phyloP scores from a whole-genome alignment of 2,329 filamentous ascomycete genomes.

The Alternaria hordeiaustralica region DNA sequence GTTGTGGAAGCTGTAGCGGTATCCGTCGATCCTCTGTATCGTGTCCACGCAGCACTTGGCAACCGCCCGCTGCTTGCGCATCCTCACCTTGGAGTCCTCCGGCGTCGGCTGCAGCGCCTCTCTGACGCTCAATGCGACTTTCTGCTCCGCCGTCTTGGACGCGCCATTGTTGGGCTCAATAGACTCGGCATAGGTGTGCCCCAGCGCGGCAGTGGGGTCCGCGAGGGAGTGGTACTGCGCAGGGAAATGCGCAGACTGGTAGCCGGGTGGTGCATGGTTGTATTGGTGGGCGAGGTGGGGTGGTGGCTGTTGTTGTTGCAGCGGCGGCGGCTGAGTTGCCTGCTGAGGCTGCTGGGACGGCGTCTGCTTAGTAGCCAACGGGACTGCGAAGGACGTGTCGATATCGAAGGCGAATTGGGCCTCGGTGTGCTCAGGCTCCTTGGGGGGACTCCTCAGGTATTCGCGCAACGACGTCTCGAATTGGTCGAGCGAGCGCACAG shows the following conservation, averaged over 20 bases:
- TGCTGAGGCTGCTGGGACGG: conserved; percentile 3
- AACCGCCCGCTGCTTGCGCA: conserved; percentile 55
- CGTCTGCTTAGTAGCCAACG: conserved; percentile 6
- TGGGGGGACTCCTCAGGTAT: conserved; percentile 42
- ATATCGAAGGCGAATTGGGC: conserved; percentile 50
- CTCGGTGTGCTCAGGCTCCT: conserved; percentile 47
- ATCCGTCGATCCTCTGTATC: conserved; percentile 55
- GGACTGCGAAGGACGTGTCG: conserved; percentile 45
- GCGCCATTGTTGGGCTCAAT: conserved; percentile 9
- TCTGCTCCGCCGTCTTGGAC: conserved; percentile 26
- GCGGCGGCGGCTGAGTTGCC: not conserved
- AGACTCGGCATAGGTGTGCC: conserved; percentile 24
- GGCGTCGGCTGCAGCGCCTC: conserved; percentile 44
- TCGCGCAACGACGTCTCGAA: conserved; percentile 46
- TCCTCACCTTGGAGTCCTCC: conserved; percentile 51
- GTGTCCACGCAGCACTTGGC: conserved; percentile 54
- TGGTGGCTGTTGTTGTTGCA: conserved; percentile 1
- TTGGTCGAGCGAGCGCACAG: conserved; percentile 43
- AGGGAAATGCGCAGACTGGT: conserved; percentile 37
- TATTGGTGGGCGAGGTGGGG: conserved; percentile 18
- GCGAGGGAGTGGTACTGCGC: conserved; percentile 32
- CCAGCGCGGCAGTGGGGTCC: conserved; percentile 35
- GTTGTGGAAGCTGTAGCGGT: conserved; percentile 58
- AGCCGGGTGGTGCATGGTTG: conserved; percentile 33
- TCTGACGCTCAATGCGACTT: conserved; percentile 42